Evolutionary conservation across 192 early-diverging fungal genomes (phyloP), one percentile per base, ranked within the genome.

Genomic region (Rhizophagus sp.): DNA sequence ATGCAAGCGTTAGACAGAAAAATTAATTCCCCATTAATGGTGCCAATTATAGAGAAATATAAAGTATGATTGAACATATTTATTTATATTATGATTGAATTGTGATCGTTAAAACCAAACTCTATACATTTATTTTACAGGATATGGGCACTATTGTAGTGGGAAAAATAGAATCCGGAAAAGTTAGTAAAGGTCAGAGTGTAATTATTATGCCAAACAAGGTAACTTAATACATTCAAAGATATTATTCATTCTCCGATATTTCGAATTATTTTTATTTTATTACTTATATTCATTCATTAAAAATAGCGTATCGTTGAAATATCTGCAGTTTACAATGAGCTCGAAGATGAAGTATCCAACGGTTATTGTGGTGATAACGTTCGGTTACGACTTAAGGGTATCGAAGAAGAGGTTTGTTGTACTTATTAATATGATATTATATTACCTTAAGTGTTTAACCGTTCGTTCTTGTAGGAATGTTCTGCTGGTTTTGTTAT

Each of bases 131-230:
- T 33, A 15, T 50, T 61, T 33, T 64, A 62, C 39, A 90, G 92
- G 97, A 99, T 82, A 97, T 99, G 97, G 98, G 98, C 75, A 97
- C 96, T 2, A 85, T 99, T 50, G 89, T 98, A 49, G 92, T 92
- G 19, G 98, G 98, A 78, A 99, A 99, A 89, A 90, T 99, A 76
- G 98, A 99, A 85, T 94, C 95, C 44, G 98, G 98, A 36, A 87
- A 88, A 66, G 84, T 99, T 76, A 94, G 90, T 87, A 94, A 96
- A 88, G 97, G 96, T 47, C 93, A 96, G 74, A 82, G 79, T 78
- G 88, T 99, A 3, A 68, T 97, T 47, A 84, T 99, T 73, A 97
- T 99, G 97, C 98, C 98, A 76, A 97, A 97, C 87, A 93, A 90
- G 88, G 91, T 92, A 80, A n/a, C 69, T 76, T 85, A 7, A 47